phyloP scores from a whole-genome alignment of 1,139 yeast genomes.

The Komagataea norvegica region DNA sequence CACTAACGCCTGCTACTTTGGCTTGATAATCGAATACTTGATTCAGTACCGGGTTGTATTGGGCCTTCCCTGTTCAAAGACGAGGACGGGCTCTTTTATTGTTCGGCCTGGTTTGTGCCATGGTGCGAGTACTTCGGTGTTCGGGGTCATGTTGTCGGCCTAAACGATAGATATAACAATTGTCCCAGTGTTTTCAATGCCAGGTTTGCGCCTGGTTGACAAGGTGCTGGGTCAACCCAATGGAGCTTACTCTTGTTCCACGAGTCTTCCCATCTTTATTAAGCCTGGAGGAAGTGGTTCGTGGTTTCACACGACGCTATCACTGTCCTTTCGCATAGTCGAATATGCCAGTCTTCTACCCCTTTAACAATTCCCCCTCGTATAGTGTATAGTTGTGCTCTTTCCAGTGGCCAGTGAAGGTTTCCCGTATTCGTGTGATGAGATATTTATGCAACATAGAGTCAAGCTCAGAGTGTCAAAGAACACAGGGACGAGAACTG shows the following conservation, averaged over 20 bases:
- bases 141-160: conserved; percentile 43
- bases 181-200: conserved; percentile 35
- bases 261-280: conserved; percentile 42
- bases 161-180: conserved; percentile 82
- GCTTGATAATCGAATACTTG: too few species aligned
- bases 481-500: conserved; percentile 46
- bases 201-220: too few species aligned
- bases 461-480: conserved; percentile 80
- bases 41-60: too few species aligned
- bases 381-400: not conserved
- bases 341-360: conserved; percentile 50
- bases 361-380: not conserved
- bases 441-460: conserved; percentile 80
- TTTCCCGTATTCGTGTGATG: conserved; percentile 45
- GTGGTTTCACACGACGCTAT: too few species aligned
- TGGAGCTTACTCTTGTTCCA: conserved; percentile 86
- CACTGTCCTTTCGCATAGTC: conserved; percentile 50
- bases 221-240: too few species aligned
- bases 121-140: conserved; percentile 46
- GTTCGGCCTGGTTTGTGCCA: conserved; percentile 5
- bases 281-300: conserved; percentile 30
- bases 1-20: not conserved
- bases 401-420: not conserved
- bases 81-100: conserved; percentile 9
- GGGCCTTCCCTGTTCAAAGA: conserved; percentile 11